phyloP scores from a whole-genome alignment of 2,329 filamentous ascomycete species.

The Verticillium nubilum region DNA sequence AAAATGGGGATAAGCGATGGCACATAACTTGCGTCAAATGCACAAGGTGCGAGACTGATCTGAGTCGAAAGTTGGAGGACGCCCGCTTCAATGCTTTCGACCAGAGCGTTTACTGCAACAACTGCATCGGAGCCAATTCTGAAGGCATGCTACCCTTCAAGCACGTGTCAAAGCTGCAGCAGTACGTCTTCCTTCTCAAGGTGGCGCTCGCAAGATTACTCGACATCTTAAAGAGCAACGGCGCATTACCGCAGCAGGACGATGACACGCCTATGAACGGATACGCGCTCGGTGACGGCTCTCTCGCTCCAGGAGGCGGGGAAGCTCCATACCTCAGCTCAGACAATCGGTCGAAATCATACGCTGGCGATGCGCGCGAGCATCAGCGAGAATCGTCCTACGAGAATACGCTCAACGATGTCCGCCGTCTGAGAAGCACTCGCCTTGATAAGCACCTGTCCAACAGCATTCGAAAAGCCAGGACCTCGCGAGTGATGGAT shows the following conservation, averaged over 20 bases:
- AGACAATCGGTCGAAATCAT: conserved; percentile 69
- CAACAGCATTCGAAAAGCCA: conserved; percentile 83
- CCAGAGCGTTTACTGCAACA: conserved; percentile 64
- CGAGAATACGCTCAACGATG: conserved; percentile 94
- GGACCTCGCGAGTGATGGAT: conserved; percentile 89
- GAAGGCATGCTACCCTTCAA: conserved; percentile 55
- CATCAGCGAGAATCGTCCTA: conserved; percentile 71
- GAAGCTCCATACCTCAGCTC: conserved; percentile 52
- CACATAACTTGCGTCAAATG: conserved; percentile 81
- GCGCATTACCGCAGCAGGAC: conserved; percentile 69
- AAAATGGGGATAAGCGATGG: conserved; percentile 70
- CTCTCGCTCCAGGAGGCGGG: neutral
- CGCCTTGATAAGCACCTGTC: conserved; percentile 92
- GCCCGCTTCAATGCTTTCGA: conserved; percentile 66
- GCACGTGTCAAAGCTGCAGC: conserved; percentile 78
- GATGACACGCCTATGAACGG: conserved; percentile 66
- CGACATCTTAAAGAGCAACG: conserved; percentile 78
- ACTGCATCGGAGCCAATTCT: conserved; percentile 54
- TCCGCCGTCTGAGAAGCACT: conserved; percentile 84
- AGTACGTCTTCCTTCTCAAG: conserved; percentile 88
- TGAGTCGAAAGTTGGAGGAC: conserved; percentile 63
- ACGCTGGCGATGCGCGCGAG: conserved; percentile 55
- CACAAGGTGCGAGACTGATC: conserved; percentile 55
- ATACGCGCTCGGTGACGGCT: conserved; percentile 61
- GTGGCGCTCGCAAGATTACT: conserved; percentile 87